Evolutionary conservation across 2,329 filamentous ascomycete genomes (phyloP).

Genomic region (Apiospora sp.): DNA sequence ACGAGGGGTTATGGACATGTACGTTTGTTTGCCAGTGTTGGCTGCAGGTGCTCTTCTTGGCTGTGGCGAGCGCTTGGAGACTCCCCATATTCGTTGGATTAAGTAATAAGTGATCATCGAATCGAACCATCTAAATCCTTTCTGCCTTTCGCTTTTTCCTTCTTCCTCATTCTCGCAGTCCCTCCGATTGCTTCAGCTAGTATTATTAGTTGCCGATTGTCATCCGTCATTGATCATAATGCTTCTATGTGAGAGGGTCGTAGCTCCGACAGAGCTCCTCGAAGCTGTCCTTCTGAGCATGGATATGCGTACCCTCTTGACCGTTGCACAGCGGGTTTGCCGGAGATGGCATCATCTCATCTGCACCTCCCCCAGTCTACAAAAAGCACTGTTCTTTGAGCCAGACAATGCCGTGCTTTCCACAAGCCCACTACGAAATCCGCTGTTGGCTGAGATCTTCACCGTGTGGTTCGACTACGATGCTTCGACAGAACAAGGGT

Average conservation of each 20-base stretch:
- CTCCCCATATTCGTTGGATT: background rate
- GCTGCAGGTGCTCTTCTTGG: background rate
- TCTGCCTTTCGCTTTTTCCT: background rate
- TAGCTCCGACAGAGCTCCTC: background rate
- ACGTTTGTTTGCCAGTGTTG: background rate
- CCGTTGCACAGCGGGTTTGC: background rate
- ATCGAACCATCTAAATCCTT: too few relatives aligned
- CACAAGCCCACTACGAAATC: background rate
- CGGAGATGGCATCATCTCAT: background rate
- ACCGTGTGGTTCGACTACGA: background rate
- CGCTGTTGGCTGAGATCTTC: background rate
- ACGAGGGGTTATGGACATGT: background rate
- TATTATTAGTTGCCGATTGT: background rate
- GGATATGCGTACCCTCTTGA: constrained; percentile 12
- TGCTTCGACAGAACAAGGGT: background rate
- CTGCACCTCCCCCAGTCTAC: background rate
- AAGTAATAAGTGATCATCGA: background rate
- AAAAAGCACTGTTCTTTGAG: constrained; percentile 1
- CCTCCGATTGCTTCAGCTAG: background rate
- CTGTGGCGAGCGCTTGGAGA: background rate
- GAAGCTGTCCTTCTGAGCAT: background rate
- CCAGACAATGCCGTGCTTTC: background rate
- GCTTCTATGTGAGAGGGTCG: background rate
- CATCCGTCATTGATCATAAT: background rate
- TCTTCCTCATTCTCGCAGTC: background rate